phyloP scores from a whole-genome alignment of 2,329 filamentous ascomycete species.

The Trichoderma brevicompactum region DNA sequence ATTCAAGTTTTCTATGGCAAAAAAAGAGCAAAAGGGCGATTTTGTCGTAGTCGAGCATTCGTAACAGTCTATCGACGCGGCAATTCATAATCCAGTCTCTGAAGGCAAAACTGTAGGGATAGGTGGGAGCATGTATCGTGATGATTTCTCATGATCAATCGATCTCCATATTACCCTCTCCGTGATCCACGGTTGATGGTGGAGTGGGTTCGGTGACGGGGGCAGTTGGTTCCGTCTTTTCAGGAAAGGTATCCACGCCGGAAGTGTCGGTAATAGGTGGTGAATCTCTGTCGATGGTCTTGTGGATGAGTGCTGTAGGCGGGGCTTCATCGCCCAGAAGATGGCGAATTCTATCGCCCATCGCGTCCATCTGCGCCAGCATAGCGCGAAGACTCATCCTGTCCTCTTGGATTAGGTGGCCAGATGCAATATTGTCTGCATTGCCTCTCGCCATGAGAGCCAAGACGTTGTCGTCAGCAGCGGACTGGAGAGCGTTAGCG shows the following conservation, averaged over 20 bases:
- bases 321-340: slow-evolving; percentile 43
- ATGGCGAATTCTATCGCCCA: slow-evolving; percentile 49
- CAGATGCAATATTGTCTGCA: slow-evolving; percentile 47
- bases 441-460: slow-evolving; percentile 55
- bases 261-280: slow-evolving; percentile 38
- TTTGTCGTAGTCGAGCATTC: slow-evolving; percentile 21
- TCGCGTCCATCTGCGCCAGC: slow-evolving; percentile 52
- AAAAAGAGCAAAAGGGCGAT: background rate
- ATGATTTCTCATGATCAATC: slow-evolving; percentile 36
- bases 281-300: slow-evolving; percentile 34
- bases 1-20: slow-evolving; percentile 24
- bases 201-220: slow-evolving; percentile 47
- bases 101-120: background rate
- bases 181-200: slow-evolving; percentile 47
- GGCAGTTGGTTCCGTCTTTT: slow-evolving; percentile 39
- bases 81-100: background rate
- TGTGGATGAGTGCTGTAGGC: slow-evolving; percentile 32
- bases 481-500: slow-evolving; percentile 42
- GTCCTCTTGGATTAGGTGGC: slow-evolving; percentile 50
- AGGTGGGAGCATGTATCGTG: background rate
- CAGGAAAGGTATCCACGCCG: slow-evolving; percentile 32
- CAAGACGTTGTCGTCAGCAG: slow-evolving; percentile 52
- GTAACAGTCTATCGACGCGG: slow-evolving; percentile 28
- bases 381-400: slow-evolving; percentile 53
- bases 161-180: slow-evolving; percentile 47